These are phyloP conservation scores for Tephrocybe sp. DNA, from an alignment of 768 basidiomycete species.

Conservation along the genomic window DNA sequence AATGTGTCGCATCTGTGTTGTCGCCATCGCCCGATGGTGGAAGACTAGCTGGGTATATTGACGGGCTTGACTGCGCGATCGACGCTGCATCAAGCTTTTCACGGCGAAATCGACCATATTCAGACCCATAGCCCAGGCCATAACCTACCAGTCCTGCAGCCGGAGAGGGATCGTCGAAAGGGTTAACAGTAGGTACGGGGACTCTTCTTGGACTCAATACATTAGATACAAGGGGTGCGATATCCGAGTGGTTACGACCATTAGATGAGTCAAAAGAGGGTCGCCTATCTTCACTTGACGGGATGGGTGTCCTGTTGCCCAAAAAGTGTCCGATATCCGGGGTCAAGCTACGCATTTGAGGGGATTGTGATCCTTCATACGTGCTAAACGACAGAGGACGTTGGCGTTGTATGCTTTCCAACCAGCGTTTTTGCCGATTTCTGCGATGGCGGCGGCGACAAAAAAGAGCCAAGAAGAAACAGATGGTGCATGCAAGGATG, in stretches of 20 bases:
- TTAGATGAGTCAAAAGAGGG: conserved; percentile 2
- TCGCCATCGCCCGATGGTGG: conserved; percentile 32
- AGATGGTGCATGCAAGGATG: conserved; percentile 44
- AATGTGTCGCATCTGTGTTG: conserved; percentile 15
- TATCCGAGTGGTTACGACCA: not conserved
- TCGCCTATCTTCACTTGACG: not conserved
- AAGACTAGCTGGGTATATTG: conserved; percentile 46
- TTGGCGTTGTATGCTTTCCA: conserved; percentile 32
- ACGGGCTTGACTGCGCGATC: conserved; percentile 43
- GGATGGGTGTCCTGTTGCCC: conserved; percentile 1
- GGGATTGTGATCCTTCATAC: conserved; percentile 29
- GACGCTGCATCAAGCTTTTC: conserved; percentile 23
- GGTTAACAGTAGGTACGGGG: not conserved
- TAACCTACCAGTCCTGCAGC: not conserved
- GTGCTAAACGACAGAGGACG: conserved; percentile 30
- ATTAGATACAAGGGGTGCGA: not conserved
- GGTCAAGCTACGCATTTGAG: conserved; percentile 15
- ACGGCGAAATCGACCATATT: conserved; percentile 14
- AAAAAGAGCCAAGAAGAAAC: conserved; percentile 41
- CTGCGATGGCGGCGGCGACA: conserved; percentile 40
- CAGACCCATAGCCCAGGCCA: conserved; percentile 6
- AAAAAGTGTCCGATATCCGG: not conserved
- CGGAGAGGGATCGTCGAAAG: conserved; percentile 1
- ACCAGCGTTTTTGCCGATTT: conserved; percentile 33
- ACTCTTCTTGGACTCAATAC: conserved; percentile 5